phyloP scores from a whole-genome alignment of 23 red algal genomes.

The Cyanidiococcus yangmingshanensis region DNA sequence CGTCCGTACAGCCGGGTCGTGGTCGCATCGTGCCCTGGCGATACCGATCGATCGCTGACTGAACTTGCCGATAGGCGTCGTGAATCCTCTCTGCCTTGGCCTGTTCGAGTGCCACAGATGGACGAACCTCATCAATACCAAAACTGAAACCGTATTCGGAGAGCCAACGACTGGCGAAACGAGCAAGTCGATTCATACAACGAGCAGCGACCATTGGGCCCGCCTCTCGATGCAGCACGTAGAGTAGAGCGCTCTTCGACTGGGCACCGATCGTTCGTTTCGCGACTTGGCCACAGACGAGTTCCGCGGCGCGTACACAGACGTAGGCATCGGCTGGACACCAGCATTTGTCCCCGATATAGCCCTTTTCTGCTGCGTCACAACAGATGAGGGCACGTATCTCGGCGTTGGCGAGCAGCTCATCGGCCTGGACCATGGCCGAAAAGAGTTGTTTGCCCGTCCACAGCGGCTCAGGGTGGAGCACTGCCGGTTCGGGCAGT shows the following conservation, averaged over 20 bases:
- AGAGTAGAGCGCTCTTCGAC: slow-evolving; percentile 73
- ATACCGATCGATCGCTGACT: slow-evolving; percentile 43
- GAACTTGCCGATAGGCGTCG: slow-evolving; percentile 36
- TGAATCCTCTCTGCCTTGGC: slow-evolving; percentile 39
- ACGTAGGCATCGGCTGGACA: slow-evolving; percentile 67
- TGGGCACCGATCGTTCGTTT: slow-evolving; percentile 71
- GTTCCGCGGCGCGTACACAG: slow-evolving; percentile 62
- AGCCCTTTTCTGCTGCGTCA: slow-evolving; percentile 18
- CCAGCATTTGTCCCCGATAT: slow-evolving; percentile 18
- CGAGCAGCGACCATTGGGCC: slow-evolving; percentile 50
- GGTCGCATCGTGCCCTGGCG: slow-evolving; percentile 40
- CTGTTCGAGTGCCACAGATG: slow-evolving; percentile 29
- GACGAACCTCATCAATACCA: slow-evolving; percentile 87
- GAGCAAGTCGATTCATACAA: slow-evolving; percentile 74
- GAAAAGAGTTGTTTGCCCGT: slow-evolving; percentile 89
- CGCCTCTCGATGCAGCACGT: slow-evolving; percentile 58
- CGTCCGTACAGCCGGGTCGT: slow-evolving; percentile 67
- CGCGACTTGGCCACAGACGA: slow-evolving; percentile 79
- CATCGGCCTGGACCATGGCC: slow-evolving; percentile 45
- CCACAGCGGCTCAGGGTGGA: slow-evolving; percentile 82
- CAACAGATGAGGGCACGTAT: background rate
- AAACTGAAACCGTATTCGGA: slow-evolving; percentile 76
- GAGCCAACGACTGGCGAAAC: slow-evolving; percentile 65
- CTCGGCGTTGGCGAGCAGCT: slow-evolving; percentile 21
- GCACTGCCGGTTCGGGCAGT: slow-evolving; percentile 68